phyloP scores from a whole-genome alignment of 768 basidiomycete species.

The Pleurotus pulmonarius region DNA sequence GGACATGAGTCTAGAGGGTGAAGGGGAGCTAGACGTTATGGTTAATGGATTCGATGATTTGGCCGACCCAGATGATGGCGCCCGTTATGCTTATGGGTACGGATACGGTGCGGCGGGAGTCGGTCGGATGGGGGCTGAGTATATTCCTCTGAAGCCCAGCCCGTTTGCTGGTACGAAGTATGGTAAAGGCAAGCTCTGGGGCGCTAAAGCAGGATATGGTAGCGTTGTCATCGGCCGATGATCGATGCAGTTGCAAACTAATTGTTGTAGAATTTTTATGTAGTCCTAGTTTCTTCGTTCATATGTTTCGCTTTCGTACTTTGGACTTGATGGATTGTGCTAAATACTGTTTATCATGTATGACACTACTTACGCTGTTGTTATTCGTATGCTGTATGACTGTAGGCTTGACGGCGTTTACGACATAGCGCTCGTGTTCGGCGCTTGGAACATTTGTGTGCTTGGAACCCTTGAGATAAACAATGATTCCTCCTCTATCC shows the following conservation, averaged over 20 bases:
- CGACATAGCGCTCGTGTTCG: not conserved
- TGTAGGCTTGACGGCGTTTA: no score
- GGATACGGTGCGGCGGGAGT: constrained; percentile 4
- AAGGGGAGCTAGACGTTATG: constrained; percentile 4
- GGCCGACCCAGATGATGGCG: not conserved
- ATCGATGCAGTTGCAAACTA: not conserved
- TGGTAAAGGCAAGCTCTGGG: not conserved
- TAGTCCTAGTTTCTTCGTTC: not conserved
- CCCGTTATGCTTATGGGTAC: not conserved
- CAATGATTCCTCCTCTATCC: not conserved
- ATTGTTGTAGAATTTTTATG: not conserved
- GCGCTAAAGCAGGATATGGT: constrained; percentile 3
- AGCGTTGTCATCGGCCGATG: constrained; percentile 4
- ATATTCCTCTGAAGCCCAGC: constrained; percentile 9
- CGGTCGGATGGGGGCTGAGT: constrained; percentile 1
- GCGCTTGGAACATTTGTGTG: not conserved
- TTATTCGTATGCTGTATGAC: no score
- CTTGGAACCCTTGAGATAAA: not conserved
- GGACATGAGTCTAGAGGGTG: constrained; percentile 3
- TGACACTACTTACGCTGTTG: no score
- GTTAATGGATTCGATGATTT: constrained; percentile 4
- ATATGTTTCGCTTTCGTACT: no score
- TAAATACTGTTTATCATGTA: no score
- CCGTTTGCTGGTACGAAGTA: not conserved
- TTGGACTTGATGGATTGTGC: no score